Evolutionary conservation across 176 grass and related monocot genomes (phyloP), one percentile per base, ranked within the genome.

Genomic region (Saccharum spontaneum): DNA sequence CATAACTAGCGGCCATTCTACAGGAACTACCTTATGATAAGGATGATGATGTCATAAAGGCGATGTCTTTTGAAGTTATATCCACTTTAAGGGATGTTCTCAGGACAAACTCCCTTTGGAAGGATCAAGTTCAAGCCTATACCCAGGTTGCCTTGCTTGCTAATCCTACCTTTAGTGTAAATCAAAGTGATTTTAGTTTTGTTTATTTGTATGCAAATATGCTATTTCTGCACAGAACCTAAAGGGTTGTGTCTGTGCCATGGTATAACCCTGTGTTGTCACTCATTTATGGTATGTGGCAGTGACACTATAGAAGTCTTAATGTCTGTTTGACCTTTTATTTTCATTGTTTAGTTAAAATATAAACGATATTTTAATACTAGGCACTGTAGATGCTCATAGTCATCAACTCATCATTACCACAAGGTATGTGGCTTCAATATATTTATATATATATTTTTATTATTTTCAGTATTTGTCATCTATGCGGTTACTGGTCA

Each of bases 31-130:
- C 97, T 17, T 98, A 92, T 77, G 81, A 95, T 67, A 98, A 95
- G 85, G 97, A 98, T 81, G 93, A 94, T 79, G 93, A 95, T 86
- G 84, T 94, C 55, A 94, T 98, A 82, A 92, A 95, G 88, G 97
- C 97, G 43, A 98, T 91, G 2, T 93, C 93, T 83, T 98, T 95
- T 90, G 97, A 98, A 94, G 93, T 98, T 83, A 95, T 95, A 92
- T 92, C 97, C 72, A 98, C 97, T 78, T 90, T 98, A 77, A 92
- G 93, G 89, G 97, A 98, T 84, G 93, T 95, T 84, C 91, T 95
- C 54, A 98, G 82, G 81, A 82, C 83, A 79, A 98, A 88, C 85
- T 83, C 91, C 60, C 88, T 94, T 83, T 98, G 96, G 96, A 98
- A 89, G 79, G 93, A 98, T 75, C 97, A 95, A 84, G 88, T 98